phyloP scores from a whole-genome alignment of 176 grass and related monocot species.

The Raddia distichophylla region DNA sequence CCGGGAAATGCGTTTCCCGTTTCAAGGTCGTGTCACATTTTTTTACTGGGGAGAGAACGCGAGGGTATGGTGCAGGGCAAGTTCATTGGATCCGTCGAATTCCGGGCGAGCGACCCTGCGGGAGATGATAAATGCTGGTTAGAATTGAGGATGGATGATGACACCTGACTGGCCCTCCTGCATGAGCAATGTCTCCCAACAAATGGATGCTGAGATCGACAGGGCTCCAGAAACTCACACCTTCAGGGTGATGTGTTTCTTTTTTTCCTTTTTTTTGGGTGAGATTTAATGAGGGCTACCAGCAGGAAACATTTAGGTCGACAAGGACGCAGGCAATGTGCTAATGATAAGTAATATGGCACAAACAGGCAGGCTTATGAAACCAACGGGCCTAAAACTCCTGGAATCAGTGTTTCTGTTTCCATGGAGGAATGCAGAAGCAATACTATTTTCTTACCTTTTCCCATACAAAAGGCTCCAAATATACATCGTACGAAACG shows the following conservation, averaged over 20 bases:
- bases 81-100: conserved; percentile 36
- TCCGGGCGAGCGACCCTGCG: conserved; percentile 18
- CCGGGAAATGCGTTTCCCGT: conserved; percentile 23
- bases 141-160: conserved; percentile 46
- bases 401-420: conserved; percentile 9
- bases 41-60: conserved; percentile 21
- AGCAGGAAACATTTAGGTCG: conserved; percentile 10
- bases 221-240: background rate
- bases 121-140: conserved; percentile 27
- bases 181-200: conserved; percentile 39
- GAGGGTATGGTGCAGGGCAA: background rate
- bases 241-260: conserved; percentile 2
- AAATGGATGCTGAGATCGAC: conserved; percentile 41
- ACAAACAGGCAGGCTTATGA: conserved; percentile 1
- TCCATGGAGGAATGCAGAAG: background rate
- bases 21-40: conserved; percentile 1
- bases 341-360: background rate
- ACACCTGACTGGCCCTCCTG: conserved; percentile 34
- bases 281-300: conserved; percentile 29
- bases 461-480: background rate
- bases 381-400: background rate
- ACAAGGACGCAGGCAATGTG: background rate
- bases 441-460: conserved; percentile 4
- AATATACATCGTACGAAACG: background rate
- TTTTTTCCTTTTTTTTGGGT: background rate